These are phyloP conservation scores for Phyllosticta citribraziliensis DNA, from an alignment of 2,329 filamentous ascomycete species.

Conservation along the genomic window DNA sequence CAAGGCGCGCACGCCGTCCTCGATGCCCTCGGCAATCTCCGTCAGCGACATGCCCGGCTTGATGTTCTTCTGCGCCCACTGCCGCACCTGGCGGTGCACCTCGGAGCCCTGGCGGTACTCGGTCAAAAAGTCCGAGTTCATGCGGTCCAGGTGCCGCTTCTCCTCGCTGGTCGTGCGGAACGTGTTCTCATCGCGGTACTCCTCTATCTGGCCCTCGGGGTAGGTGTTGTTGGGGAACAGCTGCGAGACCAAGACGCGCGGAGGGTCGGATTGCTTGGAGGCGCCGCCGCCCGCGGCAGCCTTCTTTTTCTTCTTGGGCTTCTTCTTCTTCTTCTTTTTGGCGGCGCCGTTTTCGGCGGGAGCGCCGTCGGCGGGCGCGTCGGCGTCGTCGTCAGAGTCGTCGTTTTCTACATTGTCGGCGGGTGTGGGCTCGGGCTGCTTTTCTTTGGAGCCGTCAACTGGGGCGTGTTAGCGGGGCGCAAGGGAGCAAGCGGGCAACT, in stretches of 20 bases:
- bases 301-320: conserved; percentile 61
- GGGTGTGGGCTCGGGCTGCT: conserved; percentile 20
- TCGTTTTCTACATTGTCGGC: conserved; percentile 33
- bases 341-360: conserved; percentile 31
- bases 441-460: conserved; percentile 29
- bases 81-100: conserved; percentile 77
- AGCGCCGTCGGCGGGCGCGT: conserved; percentile 31
- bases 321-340: conserved; percentile 79
- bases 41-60: conserved; percentile 72
- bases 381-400: conserved; percentile 46
- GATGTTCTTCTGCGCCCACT: conserved; percentile 71
- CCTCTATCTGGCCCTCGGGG: conserved; percentile 67
- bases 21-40: conserved; percentile 79
- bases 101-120: conserved; percentile 83
- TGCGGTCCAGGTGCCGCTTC: conserved; percentile 71
- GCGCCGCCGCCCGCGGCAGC: conserved; percentile 22
- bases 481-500: background rate
- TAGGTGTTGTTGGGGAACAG: conserved; percentile 65
- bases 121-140: conserved; percentile 67
- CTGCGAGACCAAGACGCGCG: conserved; percentile 61
- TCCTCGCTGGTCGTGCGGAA: conserved; percentile 77
- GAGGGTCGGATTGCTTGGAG: conserved; percentile 68
- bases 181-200: conserved; percentile 67
- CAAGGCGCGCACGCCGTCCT: conserved; percentile 67
- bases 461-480: background rate